Percentiles rank a stretch among this genome's conserved stretches.
Evolutionary conservation across 441 rosid species (phyloP).

Genomic region (Macaranga tanarius): DNA sequence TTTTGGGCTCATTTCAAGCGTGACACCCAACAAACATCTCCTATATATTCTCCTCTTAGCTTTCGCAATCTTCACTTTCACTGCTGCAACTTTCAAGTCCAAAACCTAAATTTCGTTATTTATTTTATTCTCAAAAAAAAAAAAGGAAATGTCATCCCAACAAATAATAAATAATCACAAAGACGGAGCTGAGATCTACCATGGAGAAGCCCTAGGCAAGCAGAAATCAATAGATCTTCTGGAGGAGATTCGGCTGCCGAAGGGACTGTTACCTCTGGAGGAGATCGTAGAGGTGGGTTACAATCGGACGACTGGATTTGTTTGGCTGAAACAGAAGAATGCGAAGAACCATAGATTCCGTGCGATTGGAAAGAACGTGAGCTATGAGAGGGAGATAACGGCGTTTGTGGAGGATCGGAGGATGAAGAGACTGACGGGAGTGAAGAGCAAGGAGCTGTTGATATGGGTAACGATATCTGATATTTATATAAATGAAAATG

Average conservation of each 20-base stretch:
- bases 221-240: conserved; percentile 4
- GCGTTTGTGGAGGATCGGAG: conserved; percentile 53
- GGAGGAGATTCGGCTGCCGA: conserved; percentile 38
- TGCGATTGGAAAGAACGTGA: conserved; percentile 42
- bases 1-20: too few relatives aligned
- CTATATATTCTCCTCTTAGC: too few relatives aligned
- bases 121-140: background rate
- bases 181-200: conserved; percentile 14
- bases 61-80: too few relatives aligned
- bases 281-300: conserved; percentile 59
- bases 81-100: too few relatives aligned
- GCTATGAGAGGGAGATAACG: conserved; percentile 58
- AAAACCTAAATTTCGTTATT: too few relatives aligned
- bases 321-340: conserved; percentile 48
- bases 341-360: conserved; percentile 47
- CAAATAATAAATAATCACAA: background rate
- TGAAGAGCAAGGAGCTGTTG: conserved; percentile 65
- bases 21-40: too few relatives aligned
- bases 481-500: conserved; percentile 35
- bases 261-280: conserved; percentile 53
- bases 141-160: conserved; percentile 7
- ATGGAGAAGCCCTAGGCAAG: conserved; percentile 1
- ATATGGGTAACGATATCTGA: conserved; percentile 60
- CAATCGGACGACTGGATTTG: conserved; percentile 54
- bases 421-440: conserved; percentile 52